Base-by-base conservation (phyloP, 805 yeast genomes). In the Saturnispora ahearnii region DNA sequence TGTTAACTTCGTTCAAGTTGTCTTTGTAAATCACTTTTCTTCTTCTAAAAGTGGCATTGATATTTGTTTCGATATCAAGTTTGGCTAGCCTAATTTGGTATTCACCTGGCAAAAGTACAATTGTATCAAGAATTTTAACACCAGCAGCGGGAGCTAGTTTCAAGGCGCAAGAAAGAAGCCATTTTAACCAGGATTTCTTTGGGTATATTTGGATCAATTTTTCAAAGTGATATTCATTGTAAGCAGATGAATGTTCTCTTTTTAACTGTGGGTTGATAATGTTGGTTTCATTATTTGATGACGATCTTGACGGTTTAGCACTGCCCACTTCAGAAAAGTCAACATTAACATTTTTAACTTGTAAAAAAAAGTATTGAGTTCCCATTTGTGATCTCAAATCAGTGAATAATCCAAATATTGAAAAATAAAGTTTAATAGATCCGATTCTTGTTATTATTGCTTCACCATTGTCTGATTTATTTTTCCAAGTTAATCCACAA, bases 141-240 rank as follows among this genome's bases (percentile, higher is more conserved):
- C 57, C 55, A 3, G 54, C 22, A 32, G 61, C 60, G 0, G 67
- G 67, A 26, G 59, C 48, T 10, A 49, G 51, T 2, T 51, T 43
- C 8, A 59, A 33, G 7, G 57, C n/a, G n/a, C 56, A 45, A 18
- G 53, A 48, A 2, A 54, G 13, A 1, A 60, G 15, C 10, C 55
- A 28, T 13, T 51, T 49, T 4, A 57, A 33, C 31, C 31, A 49
- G 4, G 22, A 22, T 28, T 56, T 52, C 13, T 50, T 32, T 1
- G 62, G 56, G 18, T 52, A 57, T 6, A 60, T 51, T 10, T 45
- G 47, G 5, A 61, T 55, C 12, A 59, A 59, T 5, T 50, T 48
- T 11, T 53, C 36, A 13, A 58, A 53, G 37, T 58, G 55, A 44
- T 49, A 59, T 7, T 32, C 34, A 34, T 49, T 28, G 21, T 36